Evolutionary conservation across 495 filamentous ascomycete species (phyloP).

Genomic region (Hypoxylon fragiforme): DNA sequence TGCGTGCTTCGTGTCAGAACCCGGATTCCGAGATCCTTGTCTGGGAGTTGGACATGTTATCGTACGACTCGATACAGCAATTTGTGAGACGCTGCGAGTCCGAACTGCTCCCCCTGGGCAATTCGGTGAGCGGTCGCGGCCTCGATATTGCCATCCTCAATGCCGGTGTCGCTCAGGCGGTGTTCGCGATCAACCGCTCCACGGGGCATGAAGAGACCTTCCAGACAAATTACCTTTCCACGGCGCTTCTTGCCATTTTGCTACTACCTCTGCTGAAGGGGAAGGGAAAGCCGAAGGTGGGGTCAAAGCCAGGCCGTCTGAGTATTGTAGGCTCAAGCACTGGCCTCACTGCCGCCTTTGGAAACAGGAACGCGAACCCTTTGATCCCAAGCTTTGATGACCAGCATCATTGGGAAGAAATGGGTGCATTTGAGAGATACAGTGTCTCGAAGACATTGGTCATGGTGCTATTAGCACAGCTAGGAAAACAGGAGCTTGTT

Average conservation of each 20-base stretch:
- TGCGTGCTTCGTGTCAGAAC: conserved; percentile 39
- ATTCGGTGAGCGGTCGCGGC: too few species aligned
- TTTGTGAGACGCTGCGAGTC: conserved; percentile 47
- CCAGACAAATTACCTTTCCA: conserved; percentile 56
- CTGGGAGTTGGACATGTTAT: conserved; percentile 57
- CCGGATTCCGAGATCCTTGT: conserved; percentile 52
- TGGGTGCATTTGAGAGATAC: conserved; percentile 44
- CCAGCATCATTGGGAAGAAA: conserved; percentile 38
- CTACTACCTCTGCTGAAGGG: conserved; percentile 53
- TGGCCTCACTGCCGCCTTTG: conserved; percentile 41
- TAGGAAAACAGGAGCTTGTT: conserved; percentile 47
- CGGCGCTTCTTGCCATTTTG: conserved; percentile 51
- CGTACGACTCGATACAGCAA: conserved; percentile 48
- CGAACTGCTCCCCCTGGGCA: conserved; percentile 35
- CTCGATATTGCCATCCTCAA: conserved; percentile 60
- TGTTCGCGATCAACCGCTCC: conserved; percentile 31
- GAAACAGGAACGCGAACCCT: conserved; percentile 34
- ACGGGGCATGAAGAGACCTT: conserved; percentile 55
- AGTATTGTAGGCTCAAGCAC: conserved; percentile 47
- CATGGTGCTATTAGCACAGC: conserved; percentile 48
- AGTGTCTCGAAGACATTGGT: conserved; percentile 46
- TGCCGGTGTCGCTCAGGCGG: conserved; percentile 47
- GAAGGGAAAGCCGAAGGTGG: conserved; percentile 30
- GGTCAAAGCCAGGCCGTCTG: conserved; percentile 47
- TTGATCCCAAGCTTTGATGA: conserved; percentile 53